These are phyloP conservation scores for Pythium oligandrum DNA, from an alignment of 352 stramenopile genomes.

Conservation along the genomic window DNA sequence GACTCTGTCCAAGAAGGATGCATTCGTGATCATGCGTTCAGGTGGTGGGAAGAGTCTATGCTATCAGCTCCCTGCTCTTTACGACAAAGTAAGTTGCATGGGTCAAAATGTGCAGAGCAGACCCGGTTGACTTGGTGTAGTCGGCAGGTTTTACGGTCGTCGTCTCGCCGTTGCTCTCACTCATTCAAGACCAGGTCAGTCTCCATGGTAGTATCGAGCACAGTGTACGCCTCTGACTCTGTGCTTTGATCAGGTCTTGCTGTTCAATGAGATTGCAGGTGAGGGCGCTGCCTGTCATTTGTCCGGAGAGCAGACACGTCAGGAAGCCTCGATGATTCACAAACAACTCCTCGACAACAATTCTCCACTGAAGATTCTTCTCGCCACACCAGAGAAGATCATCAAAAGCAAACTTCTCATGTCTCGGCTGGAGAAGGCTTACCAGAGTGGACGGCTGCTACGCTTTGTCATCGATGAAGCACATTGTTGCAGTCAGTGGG, in stretches of 20 bases:
- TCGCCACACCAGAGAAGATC: constrained; percentile 93
- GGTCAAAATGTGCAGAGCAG: constrained; percentile 23
- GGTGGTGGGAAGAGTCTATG: constrained; percentile 98
- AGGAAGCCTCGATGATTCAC: constrained; percentile 54
- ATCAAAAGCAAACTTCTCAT: constrained; percentile 86
- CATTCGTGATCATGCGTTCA: constrained; percentile 99
- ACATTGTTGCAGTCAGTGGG: constrained; percentile 83
- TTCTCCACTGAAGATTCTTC: constrained; percentile 66
- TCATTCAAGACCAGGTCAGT: constrained; percentile 99
- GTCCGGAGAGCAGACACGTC: constrained; percentile 48
- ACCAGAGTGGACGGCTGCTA: constrained; percentile 67
- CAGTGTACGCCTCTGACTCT: background rate
- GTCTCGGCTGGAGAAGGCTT: constrained; percentile 88
- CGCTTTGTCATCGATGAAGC: constrained; percentile 94
- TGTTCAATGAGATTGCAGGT: constrained; percentile 67
- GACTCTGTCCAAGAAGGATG: constrained; percentile 88
- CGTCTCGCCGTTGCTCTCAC: constrained; percentile 97
- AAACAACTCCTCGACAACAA: constrained; percentile 77
- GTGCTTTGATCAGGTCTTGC: constrained; percentile 36
- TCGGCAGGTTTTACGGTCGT: constrained; percentile 91
- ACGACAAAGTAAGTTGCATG: constrained; percentile 54
- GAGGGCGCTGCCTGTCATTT: constrained; percentile 42
- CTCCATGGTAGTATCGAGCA: too few species aligned
- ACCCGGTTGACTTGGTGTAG: constrained; percentile 79
- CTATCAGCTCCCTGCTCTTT: constrained; percentile 93